Conservation (phyloP, 2,329 filamentous ascomycete species). For the Colletotrichum karsti region DNA sequence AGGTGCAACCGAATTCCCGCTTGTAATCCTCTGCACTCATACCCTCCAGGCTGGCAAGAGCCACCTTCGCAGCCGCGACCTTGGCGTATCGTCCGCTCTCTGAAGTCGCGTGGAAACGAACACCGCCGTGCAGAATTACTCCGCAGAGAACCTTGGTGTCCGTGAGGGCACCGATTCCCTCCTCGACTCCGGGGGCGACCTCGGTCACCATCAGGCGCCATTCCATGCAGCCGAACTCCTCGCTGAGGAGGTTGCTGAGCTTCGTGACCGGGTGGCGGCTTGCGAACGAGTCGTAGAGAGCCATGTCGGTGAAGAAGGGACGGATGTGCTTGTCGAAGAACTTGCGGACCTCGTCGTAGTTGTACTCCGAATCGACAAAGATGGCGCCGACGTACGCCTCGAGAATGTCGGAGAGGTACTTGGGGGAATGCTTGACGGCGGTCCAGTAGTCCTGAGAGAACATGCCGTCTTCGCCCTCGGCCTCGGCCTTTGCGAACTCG, state of each 20-base stretch:
- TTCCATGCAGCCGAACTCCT: conserved; percentile 70
- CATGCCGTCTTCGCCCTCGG: conserved; percentile 40
- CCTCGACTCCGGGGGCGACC: conserved; percentile 48
- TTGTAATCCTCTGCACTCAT: conserved; percentile 66
- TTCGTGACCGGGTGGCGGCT: conserved; percentile 86
- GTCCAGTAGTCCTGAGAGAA: conserved; percentile 76
- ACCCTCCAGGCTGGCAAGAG: conserved; percentile 55
- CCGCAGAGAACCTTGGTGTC: conserved; percentile 71
- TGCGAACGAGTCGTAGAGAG: conserved; percentile 86
- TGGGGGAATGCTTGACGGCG: conserved; percentile 70
- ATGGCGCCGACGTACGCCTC: conserved; percentile 91
- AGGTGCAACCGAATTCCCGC: conserved; percentile 70
- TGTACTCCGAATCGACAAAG: conserved; percentile 87
- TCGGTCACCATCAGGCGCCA: conserved; percentile 66
- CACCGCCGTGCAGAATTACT: conserved; percentile 77
- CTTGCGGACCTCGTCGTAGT: conserved; percentile 74
- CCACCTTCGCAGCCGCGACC: conserved; percentile 68
- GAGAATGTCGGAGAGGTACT: conserved; percentile 83
- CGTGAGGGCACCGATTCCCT: conserved; percentile 47
- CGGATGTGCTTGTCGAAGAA: conserved; percentile 83
- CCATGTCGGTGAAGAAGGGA: conserved; percentile 86
- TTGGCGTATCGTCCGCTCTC: conserved; percentile 79
- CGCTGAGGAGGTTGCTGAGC: conserved; percentile 70
- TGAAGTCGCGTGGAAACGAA: conserved; percentile 69
- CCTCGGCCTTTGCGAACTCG: conserved; percentile 53